Conservation (phyloP, 345 rosid genomes). For the Cardamine occulta region DNA sequence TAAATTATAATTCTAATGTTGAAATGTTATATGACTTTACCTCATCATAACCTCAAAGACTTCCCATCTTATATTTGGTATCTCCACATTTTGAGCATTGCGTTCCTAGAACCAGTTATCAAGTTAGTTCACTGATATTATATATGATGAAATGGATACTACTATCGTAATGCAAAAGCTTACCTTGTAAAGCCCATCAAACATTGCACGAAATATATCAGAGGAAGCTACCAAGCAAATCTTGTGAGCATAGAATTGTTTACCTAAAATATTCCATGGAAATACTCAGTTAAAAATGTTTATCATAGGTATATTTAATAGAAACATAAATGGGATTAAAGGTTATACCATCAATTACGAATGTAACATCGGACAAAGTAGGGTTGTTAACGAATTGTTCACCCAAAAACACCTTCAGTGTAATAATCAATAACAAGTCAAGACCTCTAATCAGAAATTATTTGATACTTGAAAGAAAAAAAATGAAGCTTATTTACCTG, state of each 20-base stretch:
- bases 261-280: conserved; percentile 49
- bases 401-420: conserved; percentile 63
- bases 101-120: conserved; percentile 57
- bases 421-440: conserved; percentile 5
- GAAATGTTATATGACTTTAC: conserved; percentile 31
- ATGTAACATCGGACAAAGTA: conserved; percentile 72
- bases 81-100: conserved; percentile 70
- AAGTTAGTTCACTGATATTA: conserved; percentile 15
- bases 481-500: conserved; percentile 44
- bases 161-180: conserved; percentile 22
- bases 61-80: conserved; percentile 78
- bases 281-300: background rate
- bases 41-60: conserved; percentile 84
- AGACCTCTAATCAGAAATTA: background rate
- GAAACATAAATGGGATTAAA: background rate
- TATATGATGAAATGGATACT: background rate
- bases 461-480: background rate
- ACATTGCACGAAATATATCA: conserved; percentile 83
- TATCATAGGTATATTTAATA: background rate
- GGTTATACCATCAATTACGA: conserved; percentile 64
- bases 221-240: conserved; percentile 81
- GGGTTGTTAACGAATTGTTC: conserved; percentile 70
- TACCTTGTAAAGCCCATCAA: conserved; percentile 78
- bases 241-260: conserved; percentile 71
- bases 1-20: background rate